These are phyloP conservation scores for Deinandra increscens DNA, from an alignment of 129 eudicot genomes.

Conservation along the genomic window DNA sequence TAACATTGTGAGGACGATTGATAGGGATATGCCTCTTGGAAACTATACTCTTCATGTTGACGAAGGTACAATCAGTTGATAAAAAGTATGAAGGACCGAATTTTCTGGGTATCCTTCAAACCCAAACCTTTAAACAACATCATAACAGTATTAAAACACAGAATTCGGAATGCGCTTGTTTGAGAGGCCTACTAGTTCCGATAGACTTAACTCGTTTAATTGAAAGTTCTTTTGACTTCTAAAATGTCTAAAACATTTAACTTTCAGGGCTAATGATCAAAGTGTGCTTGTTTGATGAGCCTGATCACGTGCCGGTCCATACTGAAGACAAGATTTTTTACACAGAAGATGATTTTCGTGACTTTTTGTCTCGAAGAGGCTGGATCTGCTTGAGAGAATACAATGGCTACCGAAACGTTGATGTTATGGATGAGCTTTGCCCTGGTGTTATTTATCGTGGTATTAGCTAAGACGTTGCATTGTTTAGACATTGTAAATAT, in stretches of 20 bases:
- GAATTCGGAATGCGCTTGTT: too few species aligned
- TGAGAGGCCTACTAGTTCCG: too few species aligned
- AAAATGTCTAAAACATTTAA: neutral
- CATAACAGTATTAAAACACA: too few species aligned
- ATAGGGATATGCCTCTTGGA: conserved; percentile 92
- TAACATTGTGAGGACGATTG: conserved; percentile 69
- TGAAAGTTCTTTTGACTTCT: too few species aligned
- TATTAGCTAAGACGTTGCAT: conserved; percentile 24
- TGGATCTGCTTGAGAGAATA: conserved; percentile 76
- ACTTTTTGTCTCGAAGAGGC: conserved; percentile 70
- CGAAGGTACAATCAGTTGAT: conserved; percentile 54
- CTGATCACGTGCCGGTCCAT: conserved; percentile 69
- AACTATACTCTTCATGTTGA: conserved; percentile 82
- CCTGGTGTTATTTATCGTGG: conserved; percentile 86
- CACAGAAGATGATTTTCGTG: conserved; percentile 81
- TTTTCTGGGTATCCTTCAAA: too few species aligned
- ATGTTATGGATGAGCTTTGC: conserved; percentile 76
- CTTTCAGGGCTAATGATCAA: conserved; percentile 68
- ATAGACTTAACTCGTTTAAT: too few species aligned
- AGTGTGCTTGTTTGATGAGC: conserved; percentile 67
- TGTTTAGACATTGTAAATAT: conserved; percentile 8
- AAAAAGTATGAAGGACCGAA: neutral
- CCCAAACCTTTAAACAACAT: too few species aligned
- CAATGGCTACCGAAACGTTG: conserved; percentile 53
- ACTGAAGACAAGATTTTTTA: conserved; percentile 88